Evolutionary conservation across 345 rosid species (phyloP).

Genomic region (Brassica napus): Da-Ae NC_063440.1:3178501-3179000

Average conservation of each 20-base stretch:
- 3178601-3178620: neutral
- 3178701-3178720: no score
- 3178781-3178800: no score
- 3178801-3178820: conserved; percentile 38
- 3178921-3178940: conserved; percentile 76
- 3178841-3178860: conserved; percentile 70
- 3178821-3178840: conserved; percentile 97
- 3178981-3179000: conserved; percentile 75
- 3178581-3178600: neutral
- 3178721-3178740: no score
- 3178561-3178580: no score
- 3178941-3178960: conserved; percentile 96
- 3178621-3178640: neutral
- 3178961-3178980: conserved; percentile 67
- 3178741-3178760: neutral
- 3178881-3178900: conserved; percentile 61
- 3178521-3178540: no score
- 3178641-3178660: neutral
- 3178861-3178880: conserved; percentile 68
- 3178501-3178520: no score
- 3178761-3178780: no score
- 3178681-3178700: neutral
- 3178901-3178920: conserved; percentile 76
- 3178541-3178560: no score
- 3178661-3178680: neutral